A percentile compares a stretch with the other conserved stretches of the same genome.
Evolutionary conservation across 805 yeast species (phyloP).

Genomic region (Cyberlindnera mrakii): DNA sequence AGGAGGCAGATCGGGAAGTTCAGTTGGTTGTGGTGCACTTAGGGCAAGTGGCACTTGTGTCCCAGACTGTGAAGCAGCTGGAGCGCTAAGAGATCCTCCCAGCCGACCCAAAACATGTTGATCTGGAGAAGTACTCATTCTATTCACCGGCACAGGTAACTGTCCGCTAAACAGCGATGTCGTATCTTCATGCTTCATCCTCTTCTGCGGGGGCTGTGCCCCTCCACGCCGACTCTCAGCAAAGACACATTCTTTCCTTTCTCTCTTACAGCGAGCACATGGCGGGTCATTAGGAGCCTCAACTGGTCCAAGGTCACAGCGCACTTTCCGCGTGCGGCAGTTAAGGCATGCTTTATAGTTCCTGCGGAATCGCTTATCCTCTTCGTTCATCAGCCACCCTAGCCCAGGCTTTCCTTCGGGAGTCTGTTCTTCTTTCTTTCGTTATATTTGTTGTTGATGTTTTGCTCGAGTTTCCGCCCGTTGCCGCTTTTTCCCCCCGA

Average conservation of each 20-base stretch:
- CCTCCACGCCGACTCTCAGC: constrained; percentile 55
- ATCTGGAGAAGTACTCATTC: constrained; percentile 5
- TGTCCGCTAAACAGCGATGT: background rate
- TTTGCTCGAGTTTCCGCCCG: background rate
- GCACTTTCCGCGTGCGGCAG: constrained; percentile 79
- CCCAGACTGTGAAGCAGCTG: background rate
- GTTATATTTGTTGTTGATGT: background rate
- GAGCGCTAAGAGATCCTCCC: background rate
- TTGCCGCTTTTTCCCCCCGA: constrained; percentile 1
- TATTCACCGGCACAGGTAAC: constrained; percentile 5
- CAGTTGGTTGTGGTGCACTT: background rate
- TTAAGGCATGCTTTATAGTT: constrained; percentile 76
- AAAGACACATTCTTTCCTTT: constrained; percentile 74
- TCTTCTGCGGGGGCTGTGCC: constrained; percentile 16
- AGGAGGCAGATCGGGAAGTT: background rate
- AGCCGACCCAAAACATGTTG: constrained; percentile 4
- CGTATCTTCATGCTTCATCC: constrained; percentile 20
- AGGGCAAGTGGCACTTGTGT: background rate
- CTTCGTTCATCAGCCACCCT: constrained; percentile 1
- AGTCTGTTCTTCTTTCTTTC: no score
- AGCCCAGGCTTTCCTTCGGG: background rate
- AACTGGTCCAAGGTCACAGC: constrained; percentile 78
- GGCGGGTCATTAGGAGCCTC: constrained; percentile 70
- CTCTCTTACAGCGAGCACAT: constrained; percentile 80
- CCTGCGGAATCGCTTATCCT: constrained; percentile 12